Conservation (phyloP, 768 basidiomycete species). For the Russula vinacea region DNA sequence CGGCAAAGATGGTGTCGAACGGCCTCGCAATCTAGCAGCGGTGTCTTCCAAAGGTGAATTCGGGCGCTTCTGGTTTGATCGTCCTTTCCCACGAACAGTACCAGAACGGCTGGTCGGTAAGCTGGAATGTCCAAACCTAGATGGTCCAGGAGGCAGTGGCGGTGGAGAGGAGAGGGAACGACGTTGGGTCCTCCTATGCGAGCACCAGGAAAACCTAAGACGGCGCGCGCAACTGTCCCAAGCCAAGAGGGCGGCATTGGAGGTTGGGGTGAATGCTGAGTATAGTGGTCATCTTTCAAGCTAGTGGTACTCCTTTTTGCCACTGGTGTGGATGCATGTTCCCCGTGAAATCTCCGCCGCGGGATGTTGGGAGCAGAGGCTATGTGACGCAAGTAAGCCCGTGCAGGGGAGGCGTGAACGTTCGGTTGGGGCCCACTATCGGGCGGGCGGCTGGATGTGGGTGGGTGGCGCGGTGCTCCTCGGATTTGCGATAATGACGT, state of each 20-base stretch:
- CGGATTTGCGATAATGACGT: conserved; percentile 23
- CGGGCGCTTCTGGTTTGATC: conserved; percentile 29
- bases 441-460: conserved; percentile 25
- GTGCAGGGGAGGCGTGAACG: conserved; percentile 46
- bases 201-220: conserved; percentile 48
- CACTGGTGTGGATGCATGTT: background rate
- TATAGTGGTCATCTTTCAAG: conserved; percentile 37
- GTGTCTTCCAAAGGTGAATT: conserved; percentile 34
- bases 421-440: conserved; percentile 31
- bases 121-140: conserved; percentile 7
- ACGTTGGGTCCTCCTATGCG: conserved; percentile 43
- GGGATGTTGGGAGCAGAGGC: conserved; percentile 53
- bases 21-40: conserved; percentile 15
- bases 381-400: conserved; percentile 72
- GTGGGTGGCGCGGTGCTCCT: background rate
- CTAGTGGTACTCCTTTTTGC: conserved; percentile 34
- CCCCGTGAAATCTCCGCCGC: conserved; percentile 25
- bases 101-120: conserved; percentile 19
- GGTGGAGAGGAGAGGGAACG: conserved; percentile 7
- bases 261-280: conserved; percentile 39
- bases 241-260: conserved; percentile 69
- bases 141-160: background rate
- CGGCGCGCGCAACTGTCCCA: conserved; percentile 62
- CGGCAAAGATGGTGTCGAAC: conserved; percentile 12
- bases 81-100: conserved; percentile 31